These are phyloP conservation scores for Albatrellus ellisii DNA, from an alignment of 768 basidiomycete genomes.

Conservation along the genomic window DNA sequence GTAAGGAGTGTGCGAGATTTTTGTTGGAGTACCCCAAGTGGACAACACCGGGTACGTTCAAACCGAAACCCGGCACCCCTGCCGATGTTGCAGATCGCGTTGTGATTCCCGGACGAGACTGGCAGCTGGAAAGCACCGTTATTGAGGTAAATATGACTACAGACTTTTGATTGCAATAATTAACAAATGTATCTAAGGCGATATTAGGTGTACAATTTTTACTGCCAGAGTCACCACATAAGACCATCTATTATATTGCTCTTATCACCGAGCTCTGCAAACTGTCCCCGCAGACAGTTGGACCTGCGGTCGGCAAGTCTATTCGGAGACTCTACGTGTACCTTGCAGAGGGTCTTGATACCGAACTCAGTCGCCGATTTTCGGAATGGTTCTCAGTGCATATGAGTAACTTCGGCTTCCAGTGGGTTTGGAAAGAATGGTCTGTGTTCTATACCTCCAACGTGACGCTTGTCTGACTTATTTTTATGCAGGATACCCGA, in stretches of 20 bases:
- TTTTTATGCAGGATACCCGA: constrained; percentile 66
- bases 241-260: constrained; percentile 75
- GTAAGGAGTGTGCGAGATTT: constrained; percentile 86
- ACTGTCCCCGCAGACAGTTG: constrained; percentile 82
- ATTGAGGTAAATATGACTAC: constrained; percentile 50
- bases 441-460: constrained; percentile 24
- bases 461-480: not conserved
- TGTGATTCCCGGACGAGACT: constrained; percentile 43
- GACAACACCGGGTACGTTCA: constrained; percentile 76
- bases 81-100: constrained; percentile 31
- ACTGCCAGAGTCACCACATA: constrained; percentile 65
- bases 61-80: constrained; percentile 54
- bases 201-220: constrained; percentile 63
- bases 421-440: constrained; percentile 99
- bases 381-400: constrained; percentile 95
- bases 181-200: constrained; percentile 28
- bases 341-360: constrained; percentile 79
- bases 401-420: constrained; percentile 95
- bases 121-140: constrained; percentile 82
- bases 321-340: constrained; percentile 74
- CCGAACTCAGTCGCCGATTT: constrained; percentile 69
- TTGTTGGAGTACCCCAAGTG: constrained; percentile 81
- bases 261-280: constrained; percentile 93
- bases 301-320: constrained; percentile 92
- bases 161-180: not conserved